Evolutionary conservation across 2,329 filamentous ascomycete genomes (phyloP), one percentile per base, ranked within the genome.

Genomic region (Bipolaris zeicola): DNA sequence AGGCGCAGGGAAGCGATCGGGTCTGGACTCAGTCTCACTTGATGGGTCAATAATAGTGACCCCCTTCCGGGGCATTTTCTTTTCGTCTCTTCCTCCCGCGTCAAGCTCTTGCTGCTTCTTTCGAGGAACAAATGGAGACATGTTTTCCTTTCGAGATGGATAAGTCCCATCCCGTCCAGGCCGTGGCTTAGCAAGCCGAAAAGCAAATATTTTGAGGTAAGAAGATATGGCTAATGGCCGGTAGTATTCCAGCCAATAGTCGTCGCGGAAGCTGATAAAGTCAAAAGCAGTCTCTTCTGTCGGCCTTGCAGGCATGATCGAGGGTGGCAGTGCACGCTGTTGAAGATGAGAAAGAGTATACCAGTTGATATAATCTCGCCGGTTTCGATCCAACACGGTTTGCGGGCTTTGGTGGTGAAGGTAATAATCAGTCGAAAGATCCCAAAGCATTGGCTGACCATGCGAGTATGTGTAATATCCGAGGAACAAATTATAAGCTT

Each of bases 221-320:
- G 92, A 95, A 0, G 95, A 96, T 1, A 98, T 79, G 0, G 90
- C 91, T 6, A 91, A 83, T 0, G 95, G 95, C 13, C 93, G 87
- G 73, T 99, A 99, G 75, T 97, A 98, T 73, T 99, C 95, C 6
- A 95, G 82, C 95, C 95, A 99, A 76, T 96, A 99, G 75, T 98
- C 92, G 71, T 98, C 94, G 58, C 91, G 92, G 57, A 84, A 86
- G 3, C 82, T 79, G 3, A 89, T 77, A 13, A 67, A 68, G 8
- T 57, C 71, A 37, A 64, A 62, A 8, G 57, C 52, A 13, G 62
- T 51, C 13, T 66, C 61, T 5, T 54, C 49, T 3, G 52, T 61
- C 28, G 58, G 57, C 4, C 59, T 6, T 80, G 79, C 59, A 80
- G 82, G 48, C 26, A 73, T 74, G 34, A 76, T 73, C 3, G 77